These are phyloP conservation scores for Voacanga thouarsii DNA, from an alignment of 257 asterid species.

Conservation along the genomic window DNA sequence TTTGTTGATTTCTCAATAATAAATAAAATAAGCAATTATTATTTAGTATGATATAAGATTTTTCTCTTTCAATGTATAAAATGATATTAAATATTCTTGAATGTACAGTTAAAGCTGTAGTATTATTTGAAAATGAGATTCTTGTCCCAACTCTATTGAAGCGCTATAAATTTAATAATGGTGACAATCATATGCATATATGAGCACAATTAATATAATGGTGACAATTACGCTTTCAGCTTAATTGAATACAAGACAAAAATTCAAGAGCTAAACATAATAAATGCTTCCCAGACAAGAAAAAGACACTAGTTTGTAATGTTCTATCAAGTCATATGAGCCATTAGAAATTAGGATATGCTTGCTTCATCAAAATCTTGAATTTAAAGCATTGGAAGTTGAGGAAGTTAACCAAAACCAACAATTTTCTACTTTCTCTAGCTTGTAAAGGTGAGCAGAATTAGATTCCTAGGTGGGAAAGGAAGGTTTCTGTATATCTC, in stretches of 20 bases:
- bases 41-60: no score
- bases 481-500: constrained; percentile 1
- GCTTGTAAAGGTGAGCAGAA: constrained; percentile 11
- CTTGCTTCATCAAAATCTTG: neutral
- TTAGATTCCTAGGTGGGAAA: constrained; percentile 19
- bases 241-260: neutral
- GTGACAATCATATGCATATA: no score
- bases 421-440: constrained; percentile 11
- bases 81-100: no score
- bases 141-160: no score
- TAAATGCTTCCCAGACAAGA: neutral
- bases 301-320: neutral
- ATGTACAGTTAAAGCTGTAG: no score
- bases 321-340: neutral
- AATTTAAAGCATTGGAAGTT: neutral
- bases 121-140: no score
- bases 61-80: no score
- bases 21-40: neutral
- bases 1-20: neutral
- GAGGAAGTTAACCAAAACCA: constrained; percentile 7
- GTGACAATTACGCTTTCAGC: no score
- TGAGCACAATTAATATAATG: no score
- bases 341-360: neutral
- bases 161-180: no score
- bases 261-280: neutral